Conservation (phyloP, 768 basidiomycete genomes). For the Hortiboletus campestris region DNA sequence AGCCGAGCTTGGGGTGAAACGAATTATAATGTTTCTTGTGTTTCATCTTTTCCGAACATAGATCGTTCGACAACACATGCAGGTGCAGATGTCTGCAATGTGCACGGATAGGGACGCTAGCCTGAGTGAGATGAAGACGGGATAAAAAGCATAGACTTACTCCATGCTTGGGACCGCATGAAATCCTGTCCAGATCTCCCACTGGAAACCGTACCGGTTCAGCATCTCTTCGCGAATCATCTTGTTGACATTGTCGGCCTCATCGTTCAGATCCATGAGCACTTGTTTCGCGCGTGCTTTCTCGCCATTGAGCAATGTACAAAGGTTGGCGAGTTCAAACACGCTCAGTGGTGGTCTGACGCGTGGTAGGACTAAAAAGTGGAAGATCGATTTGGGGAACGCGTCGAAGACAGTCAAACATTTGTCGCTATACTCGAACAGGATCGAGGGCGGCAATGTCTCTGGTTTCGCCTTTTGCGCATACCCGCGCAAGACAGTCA, state of each 20-base stretch:
- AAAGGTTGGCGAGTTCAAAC: conserved; percentile 51
- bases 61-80: conserved; percentile 81
- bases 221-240: conserved; percentile 82
- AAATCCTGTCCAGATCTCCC: conserved; percentile 80
- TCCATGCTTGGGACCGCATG: conserved; percentile 85
- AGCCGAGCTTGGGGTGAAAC: conserved; percentile 81
- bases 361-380: conserved; percentile 84
- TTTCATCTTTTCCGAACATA: conserved; percentile 69
- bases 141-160: conserved; percentile 43
- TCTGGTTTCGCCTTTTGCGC: conserved; percentile 49
- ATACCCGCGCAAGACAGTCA: conserved; percentile 61
- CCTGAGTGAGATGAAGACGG: not conserved
- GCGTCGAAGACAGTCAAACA: conserved; percentile 71
- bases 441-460: conserved; percentile 56
- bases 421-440: conserved; percentile 52
- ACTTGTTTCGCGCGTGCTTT: conserved; percentile 54
- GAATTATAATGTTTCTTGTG: conserved; percentile 91
- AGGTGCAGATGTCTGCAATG: conserved; percentile 70
- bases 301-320: conserved; percentile 52
- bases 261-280: conserved; percentile 50
- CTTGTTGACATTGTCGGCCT: conserved; percentile 52
- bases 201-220: conserved; percentile 66
- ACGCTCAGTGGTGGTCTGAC: conserved; percentile 29
- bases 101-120: not conserved
- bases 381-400: conserved; percentile 83